These are phyloP conservation scores for Ogataea siamensis DNA, from an alignment of 805 yeast genomes.

Conservation along the genomic window DNA sequence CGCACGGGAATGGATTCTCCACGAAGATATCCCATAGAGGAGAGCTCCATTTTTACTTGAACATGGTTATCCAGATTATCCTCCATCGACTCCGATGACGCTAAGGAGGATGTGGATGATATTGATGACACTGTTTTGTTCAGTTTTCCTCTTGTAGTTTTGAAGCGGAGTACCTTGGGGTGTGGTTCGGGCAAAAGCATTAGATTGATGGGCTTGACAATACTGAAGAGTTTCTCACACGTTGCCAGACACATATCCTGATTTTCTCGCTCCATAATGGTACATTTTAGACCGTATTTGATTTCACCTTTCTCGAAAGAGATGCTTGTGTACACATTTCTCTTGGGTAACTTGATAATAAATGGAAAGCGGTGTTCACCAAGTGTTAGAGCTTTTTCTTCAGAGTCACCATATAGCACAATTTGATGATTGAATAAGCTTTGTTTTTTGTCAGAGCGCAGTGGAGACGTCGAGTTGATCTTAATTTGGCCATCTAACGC, in stretches of 20 bases:
- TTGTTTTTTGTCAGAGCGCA: constrained; percentile 48
- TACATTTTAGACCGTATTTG: constrained; percentile 51
- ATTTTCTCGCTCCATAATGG: constrained; percentile 22
- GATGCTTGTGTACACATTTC: constrained; percentile 68
- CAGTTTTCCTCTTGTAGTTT: constrained; percentile 40
- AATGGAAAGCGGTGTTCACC: constrained; percentile 92
- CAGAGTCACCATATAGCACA: constrained; percentile 50
- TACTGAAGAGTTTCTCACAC: constrained; percentile 57
- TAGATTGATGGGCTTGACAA: constrained; percentile 75
- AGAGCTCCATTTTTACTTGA: constrained; percentile 42
- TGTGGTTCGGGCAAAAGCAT: constrained; percentile 62
- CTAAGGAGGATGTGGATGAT: constrained; percentile 42
- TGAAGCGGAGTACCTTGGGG: constrained; percentile 62
- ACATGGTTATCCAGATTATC: constrained; percentile 15
- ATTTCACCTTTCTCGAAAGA: constrained; percentile 87
- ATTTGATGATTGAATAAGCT: constrained; percentile 58
- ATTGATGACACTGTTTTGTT: constrained; percentile 40
- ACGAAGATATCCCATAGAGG: constrained; percentile 68
- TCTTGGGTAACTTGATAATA: constrained; percentile 73
- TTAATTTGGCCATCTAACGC: constrained; percentile 57
- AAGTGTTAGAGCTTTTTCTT: constrained; percentile 44
- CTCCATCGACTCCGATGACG: constrained; percentile 34
- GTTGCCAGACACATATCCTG: constrained; percentile 34
- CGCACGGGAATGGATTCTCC: constrained; percentile 80
- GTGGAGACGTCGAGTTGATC: constrained; percentile 51